Evolutionary conservation across 495 filamentous ascomycete genomes (phyloP).

Genomic region (Lophiostoma macrostomum): DNA sequence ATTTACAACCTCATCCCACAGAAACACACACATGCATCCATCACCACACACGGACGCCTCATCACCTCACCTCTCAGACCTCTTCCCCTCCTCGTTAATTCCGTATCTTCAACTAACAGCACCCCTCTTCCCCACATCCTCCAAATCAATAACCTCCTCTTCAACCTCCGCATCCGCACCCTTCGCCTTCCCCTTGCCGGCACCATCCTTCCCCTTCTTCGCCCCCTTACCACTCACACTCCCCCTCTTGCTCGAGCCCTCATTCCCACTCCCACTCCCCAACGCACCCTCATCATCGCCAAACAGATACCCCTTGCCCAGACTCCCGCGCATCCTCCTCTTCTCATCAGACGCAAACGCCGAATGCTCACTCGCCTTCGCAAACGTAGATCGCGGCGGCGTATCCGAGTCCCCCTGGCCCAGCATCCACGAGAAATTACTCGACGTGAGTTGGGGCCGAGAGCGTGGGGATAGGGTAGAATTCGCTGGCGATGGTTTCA

Average conservation of each 20-base stretch:
- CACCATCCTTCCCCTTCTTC: not conserved
- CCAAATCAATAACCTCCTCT: constrained; percentile 31
- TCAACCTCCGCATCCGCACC: constrained; percentile 19
- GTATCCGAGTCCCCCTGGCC: constrained; percentile 48
- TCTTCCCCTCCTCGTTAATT: not conserved
- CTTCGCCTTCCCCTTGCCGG: not conserved
- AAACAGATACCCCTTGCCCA: constrained; percentile 34
- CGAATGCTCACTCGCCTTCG: constrained; percentile 16
- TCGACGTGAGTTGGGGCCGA: constrained; percentile 71
- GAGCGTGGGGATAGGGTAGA: constrained; percentile 14
- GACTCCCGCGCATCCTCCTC: constrained; percentile 12
- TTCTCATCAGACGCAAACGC: constrained; percentile 29
- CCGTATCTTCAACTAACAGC: constrained; percentile 10
- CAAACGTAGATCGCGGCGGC: constrained; percentile 17
- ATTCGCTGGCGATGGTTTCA: not conserved
- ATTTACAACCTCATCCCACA: not conserved
- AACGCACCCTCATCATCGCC: constrained; percentile 34
- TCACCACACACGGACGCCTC: not conserved
- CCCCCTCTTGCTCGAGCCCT: constrained; percentile 9
- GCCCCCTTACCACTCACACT: constrained; percentile 5
- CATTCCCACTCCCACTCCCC: not conserved
- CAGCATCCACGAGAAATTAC: constrained; percentile 97
- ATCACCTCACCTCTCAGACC: not conserved
- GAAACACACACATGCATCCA: not conserved
- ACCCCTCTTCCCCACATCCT: constrained; percentile 24